phyloP scores from a whole-genome alignment of 805 yeast species.

The Saccharomycopsis schoenii region DNA sequence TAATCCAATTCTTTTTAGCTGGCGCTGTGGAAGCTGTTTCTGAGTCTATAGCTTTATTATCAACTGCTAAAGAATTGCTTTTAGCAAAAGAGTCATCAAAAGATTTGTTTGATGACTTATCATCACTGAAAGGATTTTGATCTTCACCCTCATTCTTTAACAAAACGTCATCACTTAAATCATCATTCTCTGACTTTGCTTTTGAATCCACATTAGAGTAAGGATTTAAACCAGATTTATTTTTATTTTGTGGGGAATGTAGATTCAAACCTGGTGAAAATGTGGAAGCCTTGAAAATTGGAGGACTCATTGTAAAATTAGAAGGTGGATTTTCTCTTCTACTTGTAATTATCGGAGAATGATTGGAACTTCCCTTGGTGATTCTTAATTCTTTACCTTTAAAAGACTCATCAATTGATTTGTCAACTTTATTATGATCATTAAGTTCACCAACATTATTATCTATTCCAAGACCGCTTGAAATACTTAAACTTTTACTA shows the following conservation, averaged over 20 bases:
- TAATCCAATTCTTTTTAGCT: background rate
- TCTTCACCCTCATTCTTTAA: background rate
- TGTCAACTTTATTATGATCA: background rate
- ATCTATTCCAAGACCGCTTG: background rate
- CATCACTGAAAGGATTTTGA: background rate
- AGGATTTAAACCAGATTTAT: background rate
- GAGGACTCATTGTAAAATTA: slow-evolving; percentile 19
- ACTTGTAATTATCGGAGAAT: slow-evolving; percentile 17
- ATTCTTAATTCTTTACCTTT: slow-evolving; percentile 51
- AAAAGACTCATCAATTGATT: background rate
- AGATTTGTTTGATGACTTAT: background rate
- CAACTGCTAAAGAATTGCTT: background rate
- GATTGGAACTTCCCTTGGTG: slow-evolving; percentile 37
- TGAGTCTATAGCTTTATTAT: background rate
- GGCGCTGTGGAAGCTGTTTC: background rate
- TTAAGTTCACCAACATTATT: background rate
- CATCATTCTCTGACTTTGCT: background rate
- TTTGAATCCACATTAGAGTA: background rate
- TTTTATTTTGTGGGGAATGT: background rate
- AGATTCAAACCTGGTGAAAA: background rate
- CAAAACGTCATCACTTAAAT: background rate
- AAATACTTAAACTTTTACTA: background rate
- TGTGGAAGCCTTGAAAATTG: background rate
- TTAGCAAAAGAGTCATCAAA: background rate
- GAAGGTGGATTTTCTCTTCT: slow-evolving; percentile 20